Conservation (phyloP, 2,329 filamentous ascomycete genomes). For the Ascochyta pisi region DNA sequence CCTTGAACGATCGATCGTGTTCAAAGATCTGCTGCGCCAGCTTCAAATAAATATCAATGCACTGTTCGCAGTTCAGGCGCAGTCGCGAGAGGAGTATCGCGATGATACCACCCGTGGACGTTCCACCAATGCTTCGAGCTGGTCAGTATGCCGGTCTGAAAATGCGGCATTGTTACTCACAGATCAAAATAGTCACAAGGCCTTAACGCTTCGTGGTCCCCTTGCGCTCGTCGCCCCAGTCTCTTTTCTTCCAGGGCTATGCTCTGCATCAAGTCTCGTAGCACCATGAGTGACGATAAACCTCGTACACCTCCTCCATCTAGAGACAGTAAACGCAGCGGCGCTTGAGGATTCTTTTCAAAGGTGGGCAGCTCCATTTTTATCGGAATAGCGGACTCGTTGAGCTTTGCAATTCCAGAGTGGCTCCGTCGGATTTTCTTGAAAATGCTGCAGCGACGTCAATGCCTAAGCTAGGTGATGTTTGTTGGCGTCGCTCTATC, state of each 20-base stretch:
- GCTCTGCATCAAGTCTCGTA: constrained; percentile 50
- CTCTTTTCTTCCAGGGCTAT: constrained; percentile 49
- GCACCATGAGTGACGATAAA: constrained; percentile 48
- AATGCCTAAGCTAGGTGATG: no score
- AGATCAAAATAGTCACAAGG: constrained; percentile 53
- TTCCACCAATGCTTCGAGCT: constrained; percentile 42
- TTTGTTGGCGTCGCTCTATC: no score
- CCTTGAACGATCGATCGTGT: constrained; percentile 44
- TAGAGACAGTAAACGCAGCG: constrained; percentile 44
- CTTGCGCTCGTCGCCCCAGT: constrained; percentile 35
- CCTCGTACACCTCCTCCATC: constrained; percentile 51
- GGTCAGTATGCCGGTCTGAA: neutral
- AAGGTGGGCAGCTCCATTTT: neutral
- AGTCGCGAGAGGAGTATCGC: constrained; percentile 50
- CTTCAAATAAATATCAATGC: constrained; percentile 47
- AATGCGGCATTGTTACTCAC: constrained; percentile 11
- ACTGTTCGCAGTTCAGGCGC: constrained; percentile 46
- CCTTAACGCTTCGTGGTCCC: constrained; percentile 39
- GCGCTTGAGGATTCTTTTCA: constrained; percentile 43
- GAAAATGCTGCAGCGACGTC: no score
- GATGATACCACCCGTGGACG: constrained; percentile 51
- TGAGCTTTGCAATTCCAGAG: neutral
- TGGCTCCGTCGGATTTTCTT: no score
- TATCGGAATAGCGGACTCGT: neutral
- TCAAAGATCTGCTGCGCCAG: constrained; percentile 49